A percentile compares a stretch with the other conserved stretches of the same genome.
Conservation (phyloP, 2,329 filamentous ascomycete genomes). For the Lizonia empirigonia region DNA sequence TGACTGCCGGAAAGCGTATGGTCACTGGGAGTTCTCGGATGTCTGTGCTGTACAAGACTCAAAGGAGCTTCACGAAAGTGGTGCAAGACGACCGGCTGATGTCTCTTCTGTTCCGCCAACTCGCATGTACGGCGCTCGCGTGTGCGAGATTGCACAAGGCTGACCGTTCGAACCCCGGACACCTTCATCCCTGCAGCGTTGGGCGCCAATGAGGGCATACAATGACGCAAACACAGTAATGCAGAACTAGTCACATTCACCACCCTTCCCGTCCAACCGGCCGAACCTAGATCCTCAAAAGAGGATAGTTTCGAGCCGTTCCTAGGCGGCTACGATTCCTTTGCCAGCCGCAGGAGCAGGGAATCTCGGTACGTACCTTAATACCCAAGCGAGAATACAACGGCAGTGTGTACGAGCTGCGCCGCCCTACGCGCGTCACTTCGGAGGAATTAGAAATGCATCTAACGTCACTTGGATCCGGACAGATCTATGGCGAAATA, state of each 20-base stretch:
- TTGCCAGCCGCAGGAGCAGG: constrained; percentile 15
- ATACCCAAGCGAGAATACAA: constrained; percentile 14
- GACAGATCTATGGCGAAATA: constrained; percentile 5
- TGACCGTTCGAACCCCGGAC: constrained; percentile 26
- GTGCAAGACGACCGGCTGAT: constrained; percentile 20
- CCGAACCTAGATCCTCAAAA: neutral
- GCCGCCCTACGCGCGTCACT: constrained; percentile 14
- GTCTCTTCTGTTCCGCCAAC: constrained; percentile 8
- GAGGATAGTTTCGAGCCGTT: constrained; percentile 1
- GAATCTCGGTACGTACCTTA: constrained; percentile 18
- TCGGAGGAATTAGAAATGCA: constrained; percentile 4
- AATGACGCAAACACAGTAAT: constrained; percentile 13
- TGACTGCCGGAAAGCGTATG: constrained; percentile 3
- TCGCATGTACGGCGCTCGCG: constrained; percentile 13
- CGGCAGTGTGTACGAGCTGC: constrained; percentile 1
- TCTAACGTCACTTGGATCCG: neutral
- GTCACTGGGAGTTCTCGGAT: constrained; percentile 4
- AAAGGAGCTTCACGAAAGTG: constrained; percentile 14
- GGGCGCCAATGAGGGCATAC: constrained; percentile 18
- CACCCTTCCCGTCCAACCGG: constrained; percentile 32
- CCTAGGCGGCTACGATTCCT: constrained; percentile 8
- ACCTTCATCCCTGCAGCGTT: constrained; percentile 17
- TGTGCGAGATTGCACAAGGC: constrained; percentile 26
- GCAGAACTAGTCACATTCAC: constrained; percentile 14
- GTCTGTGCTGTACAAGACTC: constrained; percentile 8